Evolutionary conservation across 805 yeast species (phyloP).

Genomic region (Wickerhamomyces pijperi): DNA sequence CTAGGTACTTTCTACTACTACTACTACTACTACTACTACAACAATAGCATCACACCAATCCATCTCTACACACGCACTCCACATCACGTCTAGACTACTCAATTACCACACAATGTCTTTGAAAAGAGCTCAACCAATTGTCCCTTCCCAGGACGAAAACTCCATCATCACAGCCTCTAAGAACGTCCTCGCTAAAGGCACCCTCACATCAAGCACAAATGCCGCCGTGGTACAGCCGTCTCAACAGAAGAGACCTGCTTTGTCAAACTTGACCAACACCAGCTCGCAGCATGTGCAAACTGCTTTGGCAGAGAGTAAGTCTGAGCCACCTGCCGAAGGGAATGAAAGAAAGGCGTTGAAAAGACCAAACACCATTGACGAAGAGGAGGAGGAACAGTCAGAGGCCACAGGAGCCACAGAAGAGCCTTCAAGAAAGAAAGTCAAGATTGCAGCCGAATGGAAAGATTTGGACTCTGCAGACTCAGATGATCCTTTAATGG

Average conservation of each 20-base stretch:
- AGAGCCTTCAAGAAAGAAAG: constrained; percentile 9
- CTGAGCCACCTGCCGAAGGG: not conserved
- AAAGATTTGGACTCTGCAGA: constrained; percentile 62
- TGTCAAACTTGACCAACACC: constrained; percentile 18
- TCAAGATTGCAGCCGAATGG: constrained; percentile 11
- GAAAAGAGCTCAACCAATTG: not conserved
- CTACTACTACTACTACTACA: too few species aligned
- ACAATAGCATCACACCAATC: too few species aligned
- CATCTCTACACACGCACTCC: too few species aligned
- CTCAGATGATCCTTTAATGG: constrained; percentile 74
- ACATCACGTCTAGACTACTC: too few species aligned
- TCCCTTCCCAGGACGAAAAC: not conserved
- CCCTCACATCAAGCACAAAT: not conserved
- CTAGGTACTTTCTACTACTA: not conserved
- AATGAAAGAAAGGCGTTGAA: not conserved
- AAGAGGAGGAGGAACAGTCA: not conserved
- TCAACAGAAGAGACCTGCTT: constrained; percentile 13
- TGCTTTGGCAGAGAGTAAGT: constrained; percentile 2
- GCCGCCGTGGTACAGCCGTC: not conserved
- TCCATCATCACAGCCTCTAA: not conserved
- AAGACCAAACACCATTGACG: not conserved
- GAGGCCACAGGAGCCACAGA: constrained; percentile 40
- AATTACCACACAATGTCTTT: not conserved
- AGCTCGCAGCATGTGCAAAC: constrained; percentile 10
- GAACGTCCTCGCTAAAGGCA: not conserved